Evolutionary conservation across 2,329 filamentous ascomycete species (phyloP).

Genomic region (Beauveria asiatica): DNA sequence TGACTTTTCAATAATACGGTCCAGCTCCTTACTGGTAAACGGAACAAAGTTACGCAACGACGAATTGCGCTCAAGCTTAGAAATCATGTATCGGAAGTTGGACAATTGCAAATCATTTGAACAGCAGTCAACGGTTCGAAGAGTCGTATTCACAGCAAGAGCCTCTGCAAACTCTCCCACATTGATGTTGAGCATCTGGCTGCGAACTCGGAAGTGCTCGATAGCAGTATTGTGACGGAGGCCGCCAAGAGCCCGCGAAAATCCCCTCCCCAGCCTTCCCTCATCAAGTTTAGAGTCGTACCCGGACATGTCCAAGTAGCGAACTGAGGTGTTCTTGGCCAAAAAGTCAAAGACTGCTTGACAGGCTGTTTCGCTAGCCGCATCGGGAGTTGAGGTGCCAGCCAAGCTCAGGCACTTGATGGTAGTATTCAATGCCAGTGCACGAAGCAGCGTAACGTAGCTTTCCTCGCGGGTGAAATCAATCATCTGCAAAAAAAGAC

Average conservation of each 20-base stretch:
- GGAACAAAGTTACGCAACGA: constrained; percentile 37
- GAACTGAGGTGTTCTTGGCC: constrained; percentile 39
- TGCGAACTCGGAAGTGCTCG: constrained; percentile 45
- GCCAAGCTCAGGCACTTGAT: constrained; percentile 46
- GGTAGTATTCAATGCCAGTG: constrained; percentile 40
- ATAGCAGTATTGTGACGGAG: constrained; percentile 36
- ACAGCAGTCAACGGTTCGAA: constrained; percentile 46
- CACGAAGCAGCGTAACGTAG: constrained; percentile 42
- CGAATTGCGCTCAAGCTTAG: constrained; percentile 33
- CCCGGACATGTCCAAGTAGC: constrained; percentile 48
- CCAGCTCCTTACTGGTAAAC: constrained; percentile 29
- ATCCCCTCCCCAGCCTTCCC: constrained; percentile 44
- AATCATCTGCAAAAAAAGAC: constrained; percentile 48
- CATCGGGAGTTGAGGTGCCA: constrained; percentile 42
- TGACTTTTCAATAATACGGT: constrained; percentile 26
- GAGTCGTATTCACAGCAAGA: constrained; percentile 38
- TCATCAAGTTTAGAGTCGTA: constrained; percentile 51
- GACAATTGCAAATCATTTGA: constrained; percentile 47
- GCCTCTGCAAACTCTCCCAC: constrained; percentile 44
- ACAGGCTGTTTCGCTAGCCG: constrained; percentile 38
- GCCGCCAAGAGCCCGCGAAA: constrained; percentile 41
- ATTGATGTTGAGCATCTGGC: constrained; percentile 46
- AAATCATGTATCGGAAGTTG: constrained; percentile 38
- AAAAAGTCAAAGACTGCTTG: constrained; percentile 42
- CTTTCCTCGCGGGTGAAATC: constrained; percentile 44